Percentiles rank a stretch among this genome's conserved stretches.
phyloP scores from a whole-genome alignment of 2,329 filamentous ascomycete genomes.

The Amauroascus verrucosus region DNA sequence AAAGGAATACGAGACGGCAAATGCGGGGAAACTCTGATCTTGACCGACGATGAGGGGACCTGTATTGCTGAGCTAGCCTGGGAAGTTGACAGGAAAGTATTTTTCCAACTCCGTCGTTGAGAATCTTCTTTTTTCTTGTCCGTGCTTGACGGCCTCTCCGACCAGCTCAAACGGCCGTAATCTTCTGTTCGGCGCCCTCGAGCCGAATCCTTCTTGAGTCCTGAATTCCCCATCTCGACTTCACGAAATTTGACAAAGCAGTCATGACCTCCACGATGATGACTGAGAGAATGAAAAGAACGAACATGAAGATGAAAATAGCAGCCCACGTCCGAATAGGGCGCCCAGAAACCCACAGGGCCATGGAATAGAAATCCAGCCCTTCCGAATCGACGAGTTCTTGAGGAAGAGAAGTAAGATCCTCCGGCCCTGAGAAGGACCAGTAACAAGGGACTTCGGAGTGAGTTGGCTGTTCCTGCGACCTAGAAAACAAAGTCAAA shows the following conservation, averaged over 20 bases:
- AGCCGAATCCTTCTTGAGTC: not conserved
- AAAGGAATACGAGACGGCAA: not conserved
- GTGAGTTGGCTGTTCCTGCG: not conserved
- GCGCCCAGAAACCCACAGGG: conserved; percentile 2
- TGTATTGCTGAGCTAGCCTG: not conserved
- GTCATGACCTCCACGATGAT: conserved; percentile 12
- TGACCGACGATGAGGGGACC: not conserved
- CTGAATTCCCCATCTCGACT: not conserved
- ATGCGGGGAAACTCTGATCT: not conserved
- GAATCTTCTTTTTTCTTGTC: not conserved
- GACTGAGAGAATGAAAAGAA: conserved; percentile 14
- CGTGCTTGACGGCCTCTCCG: too few relatives aligned
- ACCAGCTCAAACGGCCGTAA: not conserved
- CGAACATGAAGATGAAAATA: not conserved
- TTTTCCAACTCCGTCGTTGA: not conserved
- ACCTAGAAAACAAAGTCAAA: conserved; percentile 1
- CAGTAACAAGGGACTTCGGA: not conserved
- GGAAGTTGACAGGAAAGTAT: not conserved
- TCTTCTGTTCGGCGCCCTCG: conserved; percentile 5
- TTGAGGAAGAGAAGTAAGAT: not conserved
- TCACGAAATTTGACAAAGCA: conserved; percentile 1
- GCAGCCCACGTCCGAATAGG: conserved; percentile 9
- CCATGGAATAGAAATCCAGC: not conserved
- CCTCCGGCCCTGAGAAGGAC: not conserved
- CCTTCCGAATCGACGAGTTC: not conserved